Base-by-base conservation (phyloP, 345 rosid genomes). In the Eucalyptus erythrocorys region DNA sequence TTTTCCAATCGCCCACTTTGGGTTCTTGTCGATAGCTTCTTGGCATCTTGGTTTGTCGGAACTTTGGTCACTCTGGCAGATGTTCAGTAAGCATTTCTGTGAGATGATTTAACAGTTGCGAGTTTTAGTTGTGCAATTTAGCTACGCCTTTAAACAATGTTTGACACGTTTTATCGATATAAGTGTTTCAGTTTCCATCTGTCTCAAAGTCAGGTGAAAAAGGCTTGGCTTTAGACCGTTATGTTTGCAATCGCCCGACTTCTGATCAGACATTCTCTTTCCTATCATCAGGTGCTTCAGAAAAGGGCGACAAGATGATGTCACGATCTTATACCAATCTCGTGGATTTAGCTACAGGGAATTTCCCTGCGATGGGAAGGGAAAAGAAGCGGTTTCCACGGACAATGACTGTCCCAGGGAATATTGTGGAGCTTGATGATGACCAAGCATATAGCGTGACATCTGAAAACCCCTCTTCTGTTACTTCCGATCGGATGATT, bases 281-380 rank as follows among this genome's bases (percentile, higher is more conserved):
- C 45, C 12, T 86, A 32, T 86, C 61, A 86, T 50, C 64, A 51
- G 87, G 45, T 51, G 64, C 48, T 40, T 10, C 40, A 13, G 17
- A 30, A 27, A 53, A 55, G 89, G 57, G 50, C 13, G 85, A 49
- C 59, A 80, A 91, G 91, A 95, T 95, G 96, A 93, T 93, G 87
- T 93, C 93, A 16, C 90, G 93, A 89, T 94, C 96, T 32, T 93
- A 92, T 86, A 92, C 94, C 88, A 93, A 93, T 90, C 94, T 95
- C 48, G 87, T 91, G 53, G 95, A 94, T 91, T 93, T 93, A 87
- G 94, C 93, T n/a, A 90, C 95, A 0, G 95, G 95, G 51, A 95
- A 94, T 87, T 92, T 92, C 84, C 93, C 95, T 19, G 90, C 66
- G 7, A 88, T 93, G 92, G 92, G 92, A 81, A 93, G 89, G 76